Base-by-base conservation (phyloP, 441 rosid species). In the Corymbia citriodora region DNA sequence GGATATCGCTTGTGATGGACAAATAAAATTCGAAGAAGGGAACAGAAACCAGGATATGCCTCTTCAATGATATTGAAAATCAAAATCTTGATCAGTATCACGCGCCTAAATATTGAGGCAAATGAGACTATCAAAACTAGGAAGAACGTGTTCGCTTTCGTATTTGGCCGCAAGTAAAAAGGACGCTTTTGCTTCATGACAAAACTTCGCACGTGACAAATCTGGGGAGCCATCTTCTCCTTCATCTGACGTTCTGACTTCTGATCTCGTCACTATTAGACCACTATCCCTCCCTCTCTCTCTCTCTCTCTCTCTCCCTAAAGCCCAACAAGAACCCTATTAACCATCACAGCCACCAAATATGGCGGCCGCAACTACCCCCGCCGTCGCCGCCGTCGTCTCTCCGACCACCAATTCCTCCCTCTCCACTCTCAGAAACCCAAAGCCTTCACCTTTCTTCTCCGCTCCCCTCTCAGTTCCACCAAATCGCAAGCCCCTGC, bases 401-500 rank as follows among this genome's bases (percentile, higher is more conserved):
- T 55, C 82, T 27, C 91, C 54, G 87, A 25, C 54, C 85, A 85
- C 50, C 92, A 90, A 27, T 19, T 55, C 88, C 53, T 90, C 61
- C 55, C 85, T 65, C 87, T 40, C 91, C 49, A 29, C 88, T 72
- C 90, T 45, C 85, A 88, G 55, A 33, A 45, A 15, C 45, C 91
- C 55, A 91, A 92, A n/a, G 89, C 87, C 86, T 55, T n/a, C 29
- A 33, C 90, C 88, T 54, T 91, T 82, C 89, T 29, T 53, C 89
- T 82, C 90, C 87, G 90, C 79, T 88, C 91, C 87, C 5, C 17
- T 31, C 50, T 59, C 55, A 18, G 10, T 7, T 29, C 53, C 19
- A 29, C 63, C 85, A 29, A 52, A 45, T 16, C 27, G 27, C 57
- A 5, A 53, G 89, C 90, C 90, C 92, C 89, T 89, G 90, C 33